Evolutionary conservation across 2,329 filamentous ascomycete genomes (phyloP).

Genomic region (Ophiostoma pallidulum): DNA sequence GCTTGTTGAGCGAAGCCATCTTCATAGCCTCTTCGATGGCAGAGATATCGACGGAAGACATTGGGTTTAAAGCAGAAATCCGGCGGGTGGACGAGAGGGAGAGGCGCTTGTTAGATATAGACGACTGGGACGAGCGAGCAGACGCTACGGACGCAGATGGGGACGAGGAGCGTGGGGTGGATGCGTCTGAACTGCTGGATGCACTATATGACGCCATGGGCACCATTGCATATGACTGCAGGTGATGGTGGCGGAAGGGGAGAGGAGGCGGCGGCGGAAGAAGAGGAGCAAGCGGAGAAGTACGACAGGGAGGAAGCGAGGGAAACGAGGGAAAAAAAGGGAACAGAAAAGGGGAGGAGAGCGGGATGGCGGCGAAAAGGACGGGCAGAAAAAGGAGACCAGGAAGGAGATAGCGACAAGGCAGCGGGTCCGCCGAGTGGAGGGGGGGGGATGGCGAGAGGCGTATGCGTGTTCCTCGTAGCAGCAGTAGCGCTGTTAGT

Average conservation of each 20-base stretch:
- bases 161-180: slow-evolving; percentile 45
- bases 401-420: slow-evolving; percentile 4
- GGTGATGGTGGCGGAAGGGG: slow-evolving; percentile 2
- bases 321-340: neutral
- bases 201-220: slow-evolving; percentile 39
- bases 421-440: neutral
- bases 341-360: neutral
- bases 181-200: slow-evolving; percentile 39
- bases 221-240: slow-evolving; percentile 18
- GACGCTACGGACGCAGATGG: slow-evolving; percentile 39
- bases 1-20: slow-evolving; percentile 49
- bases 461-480: too few species aligned
- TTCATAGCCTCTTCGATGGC: slow-evolving; percentile 52
- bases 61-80: slow-evolving; percentile 44
- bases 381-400: neutral
- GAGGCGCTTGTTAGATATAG: slow-evolving; percentile 42
- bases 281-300: neutral
- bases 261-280: slow-evolving; percentile 1
- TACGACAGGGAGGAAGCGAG: neutral
- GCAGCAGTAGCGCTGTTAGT: too few species aligned
- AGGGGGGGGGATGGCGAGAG: too few species aligned
- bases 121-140: slow-evolving; percentile 39
- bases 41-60: slow-evolving; percentile 46
- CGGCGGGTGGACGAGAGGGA: slow-evolving; percentile 41
- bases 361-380: neutral